Conservation (phyloP, 1,284 basidiomycete species). For the Trametes polyzona region DNA sequence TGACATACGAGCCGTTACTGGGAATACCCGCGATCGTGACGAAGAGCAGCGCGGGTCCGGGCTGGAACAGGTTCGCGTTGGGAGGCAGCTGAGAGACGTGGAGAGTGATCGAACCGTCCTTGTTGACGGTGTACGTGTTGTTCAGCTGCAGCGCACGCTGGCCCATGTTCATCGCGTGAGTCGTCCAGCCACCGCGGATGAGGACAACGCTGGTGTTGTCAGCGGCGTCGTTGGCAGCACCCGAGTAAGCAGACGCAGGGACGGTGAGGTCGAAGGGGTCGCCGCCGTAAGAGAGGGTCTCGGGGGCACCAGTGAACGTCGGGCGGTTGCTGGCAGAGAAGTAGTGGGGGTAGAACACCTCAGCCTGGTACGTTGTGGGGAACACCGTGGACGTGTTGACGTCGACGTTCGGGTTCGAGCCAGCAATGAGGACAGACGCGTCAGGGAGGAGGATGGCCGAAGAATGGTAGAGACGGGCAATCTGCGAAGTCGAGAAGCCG, state of each 20-base stretch:
- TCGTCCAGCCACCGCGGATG: conserved; percentile 89
- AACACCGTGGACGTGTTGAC: conserved; percentile 70
- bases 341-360: conserved; percentile 87
- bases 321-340: conserved; percentile 81
- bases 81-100: conserved; percentile 83
- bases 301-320: conserved; percentile 71
- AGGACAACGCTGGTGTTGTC: conserved; percentile 82
- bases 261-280: conserved; percentile 71
- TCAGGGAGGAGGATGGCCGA: conserved; percentile 90
- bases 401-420: conserved; percentile 93
- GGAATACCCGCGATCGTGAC: conserved; percentile 86
- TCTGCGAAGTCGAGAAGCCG: conserved; percentile 62
- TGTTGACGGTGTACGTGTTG: conserved; percentile 81
- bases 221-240: conserved; percentile 70
- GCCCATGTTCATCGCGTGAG: conserved; percentile 95
- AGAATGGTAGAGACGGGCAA: conserved; percentile 87
- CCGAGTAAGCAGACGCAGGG: conserved; percentile 65
- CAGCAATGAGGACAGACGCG: conserved; percentile 85
- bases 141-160: conserved; percentile 80
- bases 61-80: conserved; percentile 83
- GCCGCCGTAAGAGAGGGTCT: conserved; percentile 85
- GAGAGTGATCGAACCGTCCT: conserved; percentile 72
- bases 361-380: conserved; percentile 86
- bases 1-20: conserved; percentile 75
- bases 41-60: conserved; percentile 84